Percentiles rank a stretch among this genome's conserved stretches.
Evolutionary conservation across 1,284 basidiomycete genomes (phyloP).

Genomic region (Gastroboletus turbinatus): DNA sequence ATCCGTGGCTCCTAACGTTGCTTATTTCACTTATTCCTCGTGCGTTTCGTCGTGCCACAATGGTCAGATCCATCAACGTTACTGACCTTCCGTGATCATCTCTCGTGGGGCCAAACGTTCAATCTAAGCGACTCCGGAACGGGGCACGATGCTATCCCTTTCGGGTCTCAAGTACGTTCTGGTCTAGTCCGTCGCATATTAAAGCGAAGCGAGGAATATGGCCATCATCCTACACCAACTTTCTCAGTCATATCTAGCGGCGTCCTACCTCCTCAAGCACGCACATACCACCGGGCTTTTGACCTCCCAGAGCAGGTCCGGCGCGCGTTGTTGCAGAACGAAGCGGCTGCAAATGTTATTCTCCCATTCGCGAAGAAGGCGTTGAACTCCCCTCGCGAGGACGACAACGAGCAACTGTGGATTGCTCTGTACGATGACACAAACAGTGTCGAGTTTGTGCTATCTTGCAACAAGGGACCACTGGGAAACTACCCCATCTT

Average conservation of each 20-base stretch:
- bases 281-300: background rate
- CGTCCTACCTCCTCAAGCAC: background rate
- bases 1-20: background rate
- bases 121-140: background rate
- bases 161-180: background rate
- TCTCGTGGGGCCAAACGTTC: constrained; percentile 1
- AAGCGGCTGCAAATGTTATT: constrained; percentile 53
- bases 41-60: too few relatives aligned
- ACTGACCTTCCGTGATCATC: background rate
- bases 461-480: constrained; percentile 54
- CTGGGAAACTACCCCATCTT: constrained; percentile 63
- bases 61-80: constrained; percentile 7
- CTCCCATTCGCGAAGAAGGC: constrained; percentile 45
- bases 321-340: constrained; percentile 36
- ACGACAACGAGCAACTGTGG: constrained; percentile 45
- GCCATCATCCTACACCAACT: background rate
- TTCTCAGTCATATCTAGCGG: constrained; percentile 3
- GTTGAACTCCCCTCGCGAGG: constrained; percentile 1
- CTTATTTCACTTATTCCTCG: background rate
- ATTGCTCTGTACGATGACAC: constrained; percentile 41
- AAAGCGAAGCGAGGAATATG: background rate
- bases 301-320: background rate
- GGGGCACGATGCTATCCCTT: background rate
- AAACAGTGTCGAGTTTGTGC: constrained; percentile 47
- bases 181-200: background rate